These are phyloP conservation scores for Glaciozyma martinii DNA, from an alignment of 768 basidiomycete genomes.

Conservation along the genomic window DNA sequence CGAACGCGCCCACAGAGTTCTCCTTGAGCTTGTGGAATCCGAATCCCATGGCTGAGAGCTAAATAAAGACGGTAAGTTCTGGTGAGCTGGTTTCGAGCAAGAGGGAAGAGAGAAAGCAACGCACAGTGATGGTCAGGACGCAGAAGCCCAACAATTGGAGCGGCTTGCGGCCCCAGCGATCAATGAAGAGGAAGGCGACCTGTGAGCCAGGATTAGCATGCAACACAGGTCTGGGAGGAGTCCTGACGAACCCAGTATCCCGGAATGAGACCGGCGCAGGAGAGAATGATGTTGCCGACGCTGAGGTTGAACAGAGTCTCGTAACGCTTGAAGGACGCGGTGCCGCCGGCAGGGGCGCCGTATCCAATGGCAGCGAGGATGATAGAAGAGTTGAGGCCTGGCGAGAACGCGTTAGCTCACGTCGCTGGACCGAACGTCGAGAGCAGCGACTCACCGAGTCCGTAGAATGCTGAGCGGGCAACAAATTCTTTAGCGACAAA, in stretches of 20 bases:
- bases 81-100: background rate
- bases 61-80: background rate
- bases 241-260: constrained; percentile 31
- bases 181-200: constrained; percentile 51
- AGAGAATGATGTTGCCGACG: constrained; percentile 57
- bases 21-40: constrained; percentile 45
- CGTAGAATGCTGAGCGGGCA: constrained; percentile 40
- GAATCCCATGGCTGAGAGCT: constrained; percentile 51
- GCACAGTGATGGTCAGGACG: constrained; percentile 41
- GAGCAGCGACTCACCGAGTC: constrained; percentile 46
- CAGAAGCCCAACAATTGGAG: constrained; percentile 71
- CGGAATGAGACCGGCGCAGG: constrained; percentile 43
- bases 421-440: background rate
- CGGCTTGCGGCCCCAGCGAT: constrained; percentile 61
- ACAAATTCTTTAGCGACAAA: background rate
- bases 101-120: constrained; percentile 21
- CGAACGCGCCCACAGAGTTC: constrained; percentile 50
- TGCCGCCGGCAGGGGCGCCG: constrained; percentile 40
- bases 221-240: too few relatives aligned
- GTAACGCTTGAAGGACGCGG: constrained; percentile 56
- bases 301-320: constrained; percentile 55
- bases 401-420: too few relatives aligned
- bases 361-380: constrained; percentile 65
- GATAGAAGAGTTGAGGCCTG: constrained; percentile 46
- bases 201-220: constrained; percentile 1